Conservation (phyloP, 1,139 yeast genomes). For the Saccharomyces pastorianus region DNA sequence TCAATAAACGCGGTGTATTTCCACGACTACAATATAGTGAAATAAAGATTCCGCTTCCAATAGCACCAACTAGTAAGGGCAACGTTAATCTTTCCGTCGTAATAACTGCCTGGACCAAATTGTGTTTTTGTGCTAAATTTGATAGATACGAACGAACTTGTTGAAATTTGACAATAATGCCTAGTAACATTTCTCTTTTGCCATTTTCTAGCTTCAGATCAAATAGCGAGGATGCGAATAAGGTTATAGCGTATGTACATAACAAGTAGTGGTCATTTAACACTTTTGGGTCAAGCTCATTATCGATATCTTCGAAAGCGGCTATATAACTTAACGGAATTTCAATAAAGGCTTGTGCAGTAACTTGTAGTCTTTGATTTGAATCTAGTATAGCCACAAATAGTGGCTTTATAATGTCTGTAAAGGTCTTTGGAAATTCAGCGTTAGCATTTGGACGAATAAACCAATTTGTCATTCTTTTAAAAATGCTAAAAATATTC, state of each 20-base stretch:
- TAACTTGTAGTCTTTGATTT: constrained; percentile 15
- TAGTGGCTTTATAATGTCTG: constrained; percentile 20
- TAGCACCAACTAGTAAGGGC: constrained; percentile 20
- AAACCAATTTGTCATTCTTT: constrained; percentile 24
- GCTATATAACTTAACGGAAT: constrained; percentile 15
- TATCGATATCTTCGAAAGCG: constrained; percentile 7
- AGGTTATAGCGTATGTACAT: constrained; percentile 23
- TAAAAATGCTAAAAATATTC: constrained; percentile 28
- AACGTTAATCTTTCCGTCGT: constrained; percentile 18
- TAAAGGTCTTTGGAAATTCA: constrained; percentile 15
- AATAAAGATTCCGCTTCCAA: constrained; percentile 26
- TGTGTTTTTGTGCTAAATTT: constrained; percentile 11
- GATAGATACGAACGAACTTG: constrained; percentile 18
- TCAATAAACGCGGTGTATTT: constrained; percentile 17
- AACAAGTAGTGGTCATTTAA: constrained; percentile 18
- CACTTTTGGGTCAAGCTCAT: constrained; percentile 6
- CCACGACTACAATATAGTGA: constrained; percentile 23
- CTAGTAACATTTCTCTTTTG: constrained; percentile 22
- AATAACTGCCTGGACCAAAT: constrained; percentile 9
- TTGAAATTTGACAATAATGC: constrained; percentile 20
- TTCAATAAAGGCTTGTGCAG: constrained; percentile 16
- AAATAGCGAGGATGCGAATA: constrained; percentile 25
- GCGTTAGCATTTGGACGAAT: constrained; percentile 15
- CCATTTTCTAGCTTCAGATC: constrained; percentile 21
- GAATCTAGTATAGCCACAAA: constrained; percentile 20